A percentile compares a stretch with the other conserved stretches of the same genome.
These are phyloP conservation scores for Areca catechu DNA, from an alignment of 176 grass and related monocot species.

Conservation along the genomic window DNA sequence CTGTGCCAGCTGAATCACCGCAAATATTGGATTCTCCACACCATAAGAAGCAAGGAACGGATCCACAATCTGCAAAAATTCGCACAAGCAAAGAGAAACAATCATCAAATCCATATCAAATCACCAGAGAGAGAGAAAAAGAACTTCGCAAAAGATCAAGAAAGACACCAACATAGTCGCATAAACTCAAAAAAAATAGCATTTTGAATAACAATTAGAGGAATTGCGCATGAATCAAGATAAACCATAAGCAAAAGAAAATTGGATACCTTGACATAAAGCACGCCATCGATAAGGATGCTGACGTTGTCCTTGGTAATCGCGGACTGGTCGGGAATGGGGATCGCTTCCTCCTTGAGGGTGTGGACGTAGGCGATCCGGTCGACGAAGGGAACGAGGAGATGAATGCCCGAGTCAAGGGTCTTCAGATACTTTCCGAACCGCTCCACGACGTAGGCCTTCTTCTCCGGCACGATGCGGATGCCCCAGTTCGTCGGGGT, in stretches of 20 bases:
- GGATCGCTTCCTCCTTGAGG: slow-evolving; percentile 98
- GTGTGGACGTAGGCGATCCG: slow-evolving; percentile 90
- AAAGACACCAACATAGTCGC: not conserved
- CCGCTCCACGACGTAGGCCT: slow-evolving; percentile 70
- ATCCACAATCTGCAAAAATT: slow-evolving; percentile 63
- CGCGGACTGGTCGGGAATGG: slow-evolving; percentile 80
- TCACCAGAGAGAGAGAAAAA: no score
- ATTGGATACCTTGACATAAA: slow-evolving; percentile 76
- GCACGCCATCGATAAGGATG: slow-evolving; percentile 79
- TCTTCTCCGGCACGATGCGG: slow-evolving; percentile 96
- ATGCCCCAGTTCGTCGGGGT: slow-evolving; percentile 78
- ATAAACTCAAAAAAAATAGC: no score
- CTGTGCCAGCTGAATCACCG: slow-evolving; percentile 82
- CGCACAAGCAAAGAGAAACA: not conserved
- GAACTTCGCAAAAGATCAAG: no score
- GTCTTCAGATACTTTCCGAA: slow-evolving; percentile 86
- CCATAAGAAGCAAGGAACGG: slow-evolving; percentile 85
- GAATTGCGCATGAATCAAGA: no score
- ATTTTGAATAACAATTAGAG: no score
- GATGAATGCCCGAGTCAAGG: slow-evolving; percentile 72
- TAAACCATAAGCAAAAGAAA: slow-evolving; percentile 2
- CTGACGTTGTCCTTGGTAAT: slow-evolving; percentile 95
- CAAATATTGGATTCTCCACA: slow-evolving; percentile 87
- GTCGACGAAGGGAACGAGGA: slow-evolving; percentile 64
- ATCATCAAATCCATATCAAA: no score